phyloP scores from a whole-genome alignment of 306 rosid genomes.

The Crotalaria pallida region DNA sequence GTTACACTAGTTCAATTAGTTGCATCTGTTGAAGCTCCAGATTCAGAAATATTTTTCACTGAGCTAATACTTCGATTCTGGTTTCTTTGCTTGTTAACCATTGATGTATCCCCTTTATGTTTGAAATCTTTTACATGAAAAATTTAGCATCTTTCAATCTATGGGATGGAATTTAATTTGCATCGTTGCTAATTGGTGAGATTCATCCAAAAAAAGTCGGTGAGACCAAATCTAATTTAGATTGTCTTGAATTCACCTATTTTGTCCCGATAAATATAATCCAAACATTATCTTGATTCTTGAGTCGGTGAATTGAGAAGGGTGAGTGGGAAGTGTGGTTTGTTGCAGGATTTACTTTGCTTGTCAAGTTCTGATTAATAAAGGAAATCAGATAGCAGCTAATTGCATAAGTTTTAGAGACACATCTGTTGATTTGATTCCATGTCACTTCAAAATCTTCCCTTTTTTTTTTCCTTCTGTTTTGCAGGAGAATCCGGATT shows the following conservation, averaged over 20 bases:
- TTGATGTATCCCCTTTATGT: neutral
- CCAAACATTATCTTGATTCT: neutral
- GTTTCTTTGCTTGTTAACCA: neutral
- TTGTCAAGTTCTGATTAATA: neutral
- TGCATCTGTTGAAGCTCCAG: neutral
- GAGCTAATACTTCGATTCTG: neutral
- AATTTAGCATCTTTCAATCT: neutral
- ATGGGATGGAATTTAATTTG: neutral
- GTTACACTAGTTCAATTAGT: neutral
- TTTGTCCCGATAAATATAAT: neutral
- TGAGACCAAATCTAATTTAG: neutral
- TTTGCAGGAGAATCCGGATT: constrained; percentile 83
- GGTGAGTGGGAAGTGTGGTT: neutral
- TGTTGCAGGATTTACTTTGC: neutral
- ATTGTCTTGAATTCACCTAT: neutral
- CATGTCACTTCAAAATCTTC: neutral
- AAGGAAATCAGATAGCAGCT: neutral
- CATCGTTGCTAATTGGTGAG: neutral
- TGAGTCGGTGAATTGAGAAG: neutral
- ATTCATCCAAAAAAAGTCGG: neutral
- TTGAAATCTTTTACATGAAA: neutral
- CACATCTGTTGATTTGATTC: neutral
- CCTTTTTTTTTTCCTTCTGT: neutral
- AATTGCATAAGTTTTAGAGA: neutral
- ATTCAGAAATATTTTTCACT: neutral